Evolutionary conservation across 257 asterid genomes (phyloP).

Genomic region (Petunia axillaris): DNA sequence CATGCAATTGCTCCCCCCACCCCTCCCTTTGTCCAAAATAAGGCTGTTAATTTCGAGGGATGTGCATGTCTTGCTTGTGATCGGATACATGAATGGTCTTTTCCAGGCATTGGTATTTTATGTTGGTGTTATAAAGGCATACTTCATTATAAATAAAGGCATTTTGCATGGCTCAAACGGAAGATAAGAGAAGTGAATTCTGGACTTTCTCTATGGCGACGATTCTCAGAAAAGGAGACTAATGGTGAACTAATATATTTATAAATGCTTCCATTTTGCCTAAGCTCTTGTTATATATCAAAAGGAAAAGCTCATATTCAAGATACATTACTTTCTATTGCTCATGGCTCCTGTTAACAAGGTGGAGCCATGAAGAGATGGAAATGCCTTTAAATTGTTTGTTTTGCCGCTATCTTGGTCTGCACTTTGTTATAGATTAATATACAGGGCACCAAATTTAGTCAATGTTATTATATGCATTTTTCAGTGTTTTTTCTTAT

Average conservation of each 20-base stretch:
- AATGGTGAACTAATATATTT: not conserved
- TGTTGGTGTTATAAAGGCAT: not conserved
- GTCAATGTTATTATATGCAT: slow-evolving; percentile 9
- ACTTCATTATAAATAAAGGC: not conserved
- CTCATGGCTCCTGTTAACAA: slow-evolving; percentile 15
- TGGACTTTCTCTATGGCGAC: not conserved
- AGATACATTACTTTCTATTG: not conserved
- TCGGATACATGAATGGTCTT: not conserved
- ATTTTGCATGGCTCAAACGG: not conserved
- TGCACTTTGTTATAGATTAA: not conserved
- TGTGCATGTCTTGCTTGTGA: not conserved
- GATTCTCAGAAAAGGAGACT: not conserved
- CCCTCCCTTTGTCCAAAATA: slow-evolving; percentile 9
- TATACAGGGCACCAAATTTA: not conserved
- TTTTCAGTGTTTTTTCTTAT: not conserved
- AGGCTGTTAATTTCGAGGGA: slow-evolving; percentile 15
- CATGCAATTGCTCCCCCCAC: not conserved
- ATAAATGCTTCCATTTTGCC: not conserved
- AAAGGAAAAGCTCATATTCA: not conserved
- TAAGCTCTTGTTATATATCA: not conserved
- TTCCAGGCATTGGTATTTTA: not conserved
- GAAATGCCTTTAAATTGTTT: not conserved
- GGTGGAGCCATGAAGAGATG: slow-evolving; percentile 8
- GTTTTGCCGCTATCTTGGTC: not conserved
- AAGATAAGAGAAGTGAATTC: not conserved